Percentiles rank a stretch among this genome's conserved stretches.
These are phyloP conservation scores for Aleurites moluccanus DNA, from an alignment of 441 rosid species.

Conservation along the genomic window DNA sequence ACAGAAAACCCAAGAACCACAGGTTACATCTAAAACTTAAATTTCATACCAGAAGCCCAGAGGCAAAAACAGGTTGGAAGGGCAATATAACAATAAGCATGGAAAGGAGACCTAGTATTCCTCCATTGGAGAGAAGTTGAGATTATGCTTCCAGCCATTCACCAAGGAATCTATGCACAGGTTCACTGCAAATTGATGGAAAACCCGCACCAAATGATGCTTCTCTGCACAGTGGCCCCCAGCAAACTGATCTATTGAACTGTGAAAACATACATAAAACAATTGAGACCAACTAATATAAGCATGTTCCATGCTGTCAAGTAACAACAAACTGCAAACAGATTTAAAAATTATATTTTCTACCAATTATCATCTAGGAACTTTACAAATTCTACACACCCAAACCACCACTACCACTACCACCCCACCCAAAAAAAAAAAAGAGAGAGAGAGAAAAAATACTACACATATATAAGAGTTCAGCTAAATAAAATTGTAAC, in stretches of 20 bases:
- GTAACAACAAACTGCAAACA: not conserved
- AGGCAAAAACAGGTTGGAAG: not conserved
- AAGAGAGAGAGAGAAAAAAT: too few species aligned
- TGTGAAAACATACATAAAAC: not conserved
- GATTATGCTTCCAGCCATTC: slow-evolving; percentile 2
- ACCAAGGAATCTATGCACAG: slow-evolving; percentile 2
- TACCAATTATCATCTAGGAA: not conserved
- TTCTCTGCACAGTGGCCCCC: not conserved
- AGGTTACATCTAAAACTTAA: not conserved
- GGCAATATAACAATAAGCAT: not conserved
- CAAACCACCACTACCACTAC: too few species aligned
- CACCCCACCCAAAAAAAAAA: too few species aligned
- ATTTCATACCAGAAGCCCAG: not conserved
- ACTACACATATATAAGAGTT: not conserved
- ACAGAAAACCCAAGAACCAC: not conserved
- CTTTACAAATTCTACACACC: not conserved
- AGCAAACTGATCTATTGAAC: not conserved
- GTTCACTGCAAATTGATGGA: not conserved
- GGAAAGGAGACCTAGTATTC: not conserved
- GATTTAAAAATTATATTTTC: too few species aligned
- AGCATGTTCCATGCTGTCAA: slow-evolving; percentile 2
- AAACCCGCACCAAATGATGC: slow-evolving; percentile 2
- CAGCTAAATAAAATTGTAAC: not conserved
- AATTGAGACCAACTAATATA: not conserved
- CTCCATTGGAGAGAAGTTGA: not conserved